Evolutionary conservation across 225 moss, liverwort and hornwort genomes (phyloP).

Genomic region (Climacium dendroides): DNA sequence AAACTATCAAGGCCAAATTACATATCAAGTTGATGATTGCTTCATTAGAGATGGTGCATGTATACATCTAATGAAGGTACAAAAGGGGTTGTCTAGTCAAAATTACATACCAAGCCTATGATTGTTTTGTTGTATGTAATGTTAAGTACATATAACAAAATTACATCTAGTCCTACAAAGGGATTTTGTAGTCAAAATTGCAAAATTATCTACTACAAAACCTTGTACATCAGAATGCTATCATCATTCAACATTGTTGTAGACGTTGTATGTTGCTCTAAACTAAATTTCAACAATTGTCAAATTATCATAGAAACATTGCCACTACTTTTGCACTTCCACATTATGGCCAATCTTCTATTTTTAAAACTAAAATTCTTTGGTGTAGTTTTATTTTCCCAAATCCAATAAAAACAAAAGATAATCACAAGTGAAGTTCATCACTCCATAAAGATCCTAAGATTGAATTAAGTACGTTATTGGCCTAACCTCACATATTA

Average conservation of each 20-base stretch:
- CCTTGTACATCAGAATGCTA: accelerated
- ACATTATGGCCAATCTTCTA: accelerated
- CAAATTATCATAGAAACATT: background rate
- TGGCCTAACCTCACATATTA: background rate
- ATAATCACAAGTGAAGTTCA: background rate
- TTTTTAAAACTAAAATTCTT: background rate
- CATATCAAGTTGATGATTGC: too few relatives aligned
- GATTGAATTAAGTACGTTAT: accelerated
- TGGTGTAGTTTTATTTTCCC: background rate
- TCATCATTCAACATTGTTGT: background rate
- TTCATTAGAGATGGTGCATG: too few relatives aligned
- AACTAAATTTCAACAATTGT: background rate
- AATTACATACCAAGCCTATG: too few relatives aligned
- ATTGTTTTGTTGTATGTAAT: too few relatives aligned
- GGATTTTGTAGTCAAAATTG: background rate
- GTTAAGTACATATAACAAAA: too few relatives aligned
- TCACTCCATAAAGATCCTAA: background rate
- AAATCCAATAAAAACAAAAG: background rate
- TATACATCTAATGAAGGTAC: too few relatives aligned
- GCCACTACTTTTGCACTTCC: accelerated
- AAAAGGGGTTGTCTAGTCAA: too few relatives aligned
- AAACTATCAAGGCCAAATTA: too few relatives aligned
- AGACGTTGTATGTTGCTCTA: background rate
- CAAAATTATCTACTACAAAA: background rate
- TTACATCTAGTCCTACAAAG: background rate